A percentile compares a stretch with the other conserved stretches of the same genome.
Conservation (phyloP, 768 basidiomycete species). For the Paxillus involutus region DNA sequence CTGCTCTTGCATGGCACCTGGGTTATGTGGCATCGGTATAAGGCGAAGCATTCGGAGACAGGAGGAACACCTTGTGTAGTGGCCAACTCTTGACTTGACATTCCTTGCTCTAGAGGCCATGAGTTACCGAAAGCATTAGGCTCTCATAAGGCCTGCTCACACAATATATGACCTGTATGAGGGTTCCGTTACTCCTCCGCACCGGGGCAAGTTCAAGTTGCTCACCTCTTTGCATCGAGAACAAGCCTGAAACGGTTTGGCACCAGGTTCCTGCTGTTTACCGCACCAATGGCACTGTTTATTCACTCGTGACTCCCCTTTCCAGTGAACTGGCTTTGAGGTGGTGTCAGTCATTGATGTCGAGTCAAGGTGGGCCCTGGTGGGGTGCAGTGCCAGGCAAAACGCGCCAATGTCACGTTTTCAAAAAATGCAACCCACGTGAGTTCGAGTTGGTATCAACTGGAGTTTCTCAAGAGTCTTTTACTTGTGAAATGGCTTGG, state of each 20-base stretch:
- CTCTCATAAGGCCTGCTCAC: background rate
- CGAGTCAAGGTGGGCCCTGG: too few species aligned
- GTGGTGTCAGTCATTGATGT: background rate
- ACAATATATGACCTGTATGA: too few species aligned
- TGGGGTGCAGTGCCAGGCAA: too few species aligned
- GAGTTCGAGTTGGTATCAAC: too few species aligned
- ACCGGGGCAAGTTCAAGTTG: too few species aligned
- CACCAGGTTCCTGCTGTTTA: conserved; percentile 22
- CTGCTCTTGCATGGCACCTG: background rate
- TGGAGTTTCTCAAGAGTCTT: too few species aligned
- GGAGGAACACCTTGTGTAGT: background rate
- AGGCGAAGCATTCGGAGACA: background rate
- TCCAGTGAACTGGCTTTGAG: conserved; percentile 17
- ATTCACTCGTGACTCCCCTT: conserved; percentile 28
- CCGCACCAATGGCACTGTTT: conserved; percentile 31
- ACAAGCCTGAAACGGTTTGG: conserved; percentile 25
- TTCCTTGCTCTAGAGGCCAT: background rate
- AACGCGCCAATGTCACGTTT: background rate
- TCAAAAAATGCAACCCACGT: too few species aligned
- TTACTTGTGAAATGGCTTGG: too few species aligned
- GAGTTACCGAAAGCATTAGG: background rate
- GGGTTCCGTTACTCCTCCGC: too few species aligned
- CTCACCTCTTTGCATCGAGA: conserved; percentile 26
- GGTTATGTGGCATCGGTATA: too few species aligned
- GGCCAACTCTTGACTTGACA: conserved; percentile 3